phyloP scores from a whole-genome alignment of 257 asterid species.

The Nyctanthes arbortristis region DNA sequence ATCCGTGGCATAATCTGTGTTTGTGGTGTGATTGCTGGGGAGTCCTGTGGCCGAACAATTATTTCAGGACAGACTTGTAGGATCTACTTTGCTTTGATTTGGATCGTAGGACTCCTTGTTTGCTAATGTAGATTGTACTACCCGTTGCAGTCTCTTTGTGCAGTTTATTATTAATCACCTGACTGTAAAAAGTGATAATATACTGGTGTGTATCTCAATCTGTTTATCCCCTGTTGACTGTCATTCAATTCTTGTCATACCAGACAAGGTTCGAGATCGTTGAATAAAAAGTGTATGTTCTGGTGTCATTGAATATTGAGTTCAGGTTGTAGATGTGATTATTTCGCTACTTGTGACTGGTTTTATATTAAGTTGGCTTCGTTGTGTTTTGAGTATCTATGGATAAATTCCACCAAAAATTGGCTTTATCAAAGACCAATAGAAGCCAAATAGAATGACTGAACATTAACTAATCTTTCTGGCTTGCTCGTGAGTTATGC shows the following conservation, averaged over 20 bases:
- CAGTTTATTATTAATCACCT: constrained; percentile 14
- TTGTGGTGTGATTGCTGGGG: background rate
- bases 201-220: background rate
- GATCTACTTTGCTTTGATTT: background rate
- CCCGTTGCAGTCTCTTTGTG: background rate
- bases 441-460: no score
- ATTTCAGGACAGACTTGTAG: background rate
- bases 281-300: background rate
- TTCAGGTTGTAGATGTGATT: background rate
- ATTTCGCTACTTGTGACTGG: no score
- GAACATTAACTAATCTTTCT: no score
- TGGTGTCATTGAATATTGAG: background rate
- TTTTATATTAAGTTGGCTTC: background rate
- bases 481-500: no score
- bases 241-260: background rate
- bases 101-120: background rate
- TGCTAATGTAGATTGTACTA: constrained; percentile 1
- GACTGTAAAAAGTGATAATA: constrained; percentile 3
- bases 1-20: background rate
- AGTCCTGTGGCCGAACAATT: no score
- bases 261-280: background rate
- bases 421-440: no score
- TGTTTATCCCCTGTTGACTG: background rate
- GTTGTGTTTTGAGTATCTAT: background rate
- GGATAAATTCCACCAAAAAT: background rate